Conservation (phyloP, 208 protist species). For the Wallacemonas sp. region DNA sequence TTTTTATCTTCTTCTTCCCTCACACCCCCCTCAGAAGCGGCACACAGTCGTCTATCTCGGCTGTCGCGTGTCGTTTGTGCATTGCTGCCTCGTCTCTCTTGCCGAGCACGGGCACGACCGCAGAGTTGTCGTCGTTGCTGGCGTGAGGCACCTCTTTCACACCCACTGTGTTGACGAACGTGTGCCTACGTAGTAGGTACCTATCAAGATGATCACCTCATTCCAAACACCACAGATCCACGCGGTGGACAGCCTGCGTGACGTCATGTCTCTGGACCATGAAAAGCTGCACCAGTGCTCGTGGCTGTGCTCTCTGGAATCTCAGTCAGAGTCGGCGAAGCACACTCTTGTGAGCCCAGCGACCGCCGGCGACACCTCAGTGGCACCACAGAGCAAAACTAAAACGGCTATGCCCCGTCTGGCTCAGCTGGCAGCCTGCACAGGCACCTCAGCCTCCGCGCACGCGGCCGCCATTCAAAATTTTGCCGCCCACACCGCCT, state of each 20-base stretch:
- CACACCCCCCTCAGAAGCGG: background rate
- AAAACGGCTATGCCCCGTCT: background rate
- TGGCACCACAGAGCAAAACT: background rate
- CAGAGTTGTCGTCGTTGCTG: no score
- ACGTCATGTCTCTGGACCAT: background rate
- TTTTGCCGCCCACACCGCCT: background rate
- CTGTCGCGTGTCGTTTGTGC: no score
- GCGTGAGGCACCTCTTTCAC: no score
- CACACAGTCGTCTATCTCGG: no score
- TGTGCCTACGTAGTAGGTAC: no score
- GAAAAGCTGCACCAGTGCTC: slow-evolving; percentile 3
- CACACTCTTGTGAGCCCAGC: no score
- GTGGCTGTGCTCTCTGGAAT: background rate
- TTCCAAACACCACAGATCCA: background rate
- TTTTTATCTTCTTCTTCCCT: slow-evolving; percentile 3
- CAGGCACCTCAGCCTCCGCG: background rate
- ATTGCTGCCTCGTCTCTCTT: no score
- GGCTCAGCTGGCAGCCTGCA: background rate
- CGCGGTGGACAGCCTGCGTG: background rate
- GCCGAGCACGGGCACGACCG: no score
- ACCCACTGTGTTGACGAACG: no score
- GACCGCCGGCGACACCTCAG: background rate
- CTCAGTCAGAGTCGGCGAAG: background rate
- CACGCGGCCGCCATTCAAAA: slow-evolving; percentile 2
- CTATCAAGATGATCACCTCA: background rate